Conservation (phyloP, 1,139 yeast genomes). For the Yamadazyma trypodendri region DNA sequence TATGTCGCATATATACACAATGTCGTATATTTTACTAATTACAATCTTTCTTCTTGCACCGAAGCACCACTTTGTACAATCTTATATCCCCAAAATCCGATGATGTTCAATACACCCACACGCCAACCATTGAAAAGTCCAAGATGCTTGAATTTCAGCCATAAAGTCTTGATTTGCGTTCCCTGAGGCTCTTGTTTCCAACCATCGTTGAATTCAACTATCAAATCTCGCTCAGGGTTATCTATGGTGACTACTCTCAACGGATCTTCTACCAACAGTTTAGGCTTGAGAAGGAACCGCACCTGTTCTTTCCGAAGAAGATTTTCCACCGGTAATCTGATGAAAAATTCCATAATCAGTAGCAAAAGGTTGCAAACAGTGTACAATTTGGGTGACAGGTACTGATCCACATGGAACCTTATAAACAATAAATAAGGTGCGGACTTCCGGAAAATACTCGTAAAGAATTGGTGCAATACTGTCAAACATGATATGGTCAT, state of each 20-base stretch:
- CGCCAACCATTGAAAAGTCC: conserved; percentile 89
- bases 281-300: conserved; percentile 51
- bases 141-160: conserved; percentile 23
- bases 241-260: conserved; percentile 38
- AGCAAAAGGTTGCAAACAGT: conserved; percentile 53
- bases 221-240: conserved; percentile 45
- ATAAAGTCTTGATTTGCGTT: conserved; percentile 14
- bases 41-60: conserved; percentile 40
- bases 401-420: conserved; percentile 66
- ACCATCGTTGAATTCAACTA: conserved; percentile 43
- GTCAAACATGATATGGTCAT: conserved; percentile 52
- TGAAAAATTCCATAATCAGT: conserved; percentile 63
- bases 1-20: not conserved
- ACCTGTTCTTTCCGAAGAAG: conserved; percentile 82
- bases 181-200: conserved; percentile 16
- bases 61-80: conserved; percentile 53
- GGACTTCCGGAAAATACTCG: conserved; percentile 61
- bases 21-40: conserved; percentile 1
- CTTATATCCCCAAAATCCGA: conserved; percentile 83
- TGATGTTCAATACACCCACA: conserved; percentile 72
- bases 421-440: conserved; percentile 74
- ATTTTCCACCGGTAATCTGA: conserved; percentile 86
- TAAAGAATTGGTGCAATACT: conserved; percentile 59
- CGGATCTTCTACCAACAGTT: conserved; percentile 28
- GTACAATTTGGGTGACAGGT: conserved; percentile 61